Evolutionary conservation across 202 grass and related monocot genomes (phyloP).

Genomic region (Musa balbisiana): DNA sequence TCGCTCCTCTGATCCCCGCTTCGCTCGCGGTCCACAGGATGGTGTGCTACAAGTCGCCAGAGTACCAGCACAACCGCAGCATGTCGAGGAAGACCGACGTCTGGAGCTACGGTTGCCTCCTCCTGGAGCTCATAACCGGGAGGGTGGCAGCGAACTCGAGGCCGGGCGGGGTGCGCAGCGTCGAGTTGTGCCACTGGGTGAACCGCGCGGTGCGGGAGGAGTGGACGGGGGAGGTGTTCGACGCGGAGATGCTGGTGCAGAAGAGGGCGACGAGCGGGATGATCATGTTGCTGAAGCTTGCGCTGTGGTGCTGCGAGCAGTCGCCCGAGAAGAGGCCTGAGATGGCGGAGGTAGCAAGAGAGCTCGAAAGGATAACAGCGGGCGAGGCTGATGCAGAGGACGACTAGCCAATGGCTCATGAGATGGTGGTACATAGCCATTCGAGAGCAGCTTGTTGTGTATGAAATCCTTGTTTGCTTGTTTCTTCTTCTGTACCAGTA

Average conservation of each 20-base stretch:
- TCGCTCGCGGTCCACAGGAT: neutral
- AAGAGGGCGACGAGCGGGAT: constrained; percentile 1
- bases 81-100: constrained; percentile 11
- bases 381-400: neutral
- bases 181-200: constrained; percentile 1
- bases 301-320: constrained; percentile 12
- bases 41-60: constrained; percentile 15
- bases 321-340: constrained; percentile 23
- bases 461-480: too few species aligned
- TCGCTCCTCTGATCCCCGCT: neutral
- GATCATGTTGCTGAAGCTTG: constrained; percentile 17
- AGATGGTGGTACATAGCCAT: too few species aligned
- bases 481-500: too few species aligned
- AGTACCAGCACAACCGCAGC: neutral
- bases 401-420: too few species aligned
- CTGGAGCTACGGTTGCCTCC: constrained; percentile 25
- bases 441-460: too few species aligned
- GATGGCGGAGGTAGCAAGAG: constrained; percentile 7
- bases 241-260: constrained; percentile 18
- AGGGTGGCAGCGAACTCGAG: neutral
- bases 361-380: neutral
- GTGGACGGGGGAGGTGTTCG: constrained; percentile 98
- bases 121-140: constrained; percentile 21
- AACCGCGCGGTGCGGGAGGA: constrained; percentile 67
- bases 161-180: neutral